Evolutionary conservation across 306 rosid species (phyloP).

Genomic region (Vachellia collinsii): DNA sequence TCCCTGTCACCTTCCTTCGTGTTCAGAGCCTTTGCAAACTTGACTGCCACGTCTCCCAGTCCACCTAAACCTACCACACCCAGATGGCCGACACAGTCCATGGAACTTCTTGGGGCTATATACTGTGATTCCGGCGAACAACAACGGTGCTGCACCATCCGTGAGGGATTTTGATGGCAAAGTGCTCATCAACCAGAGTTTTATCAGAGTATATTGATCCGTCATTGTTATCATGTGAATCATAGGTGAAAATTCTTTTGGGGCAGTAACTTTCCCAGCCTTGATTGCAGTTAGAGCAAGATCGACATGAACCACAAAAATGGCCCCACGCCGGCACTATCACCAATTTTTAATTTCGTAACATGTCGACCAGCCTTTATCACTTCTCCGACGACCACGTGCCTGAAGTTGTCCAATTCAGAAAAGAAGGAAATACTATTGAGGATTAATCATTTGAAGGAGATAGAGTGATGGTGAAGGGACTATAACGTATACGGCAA

Average conservation of each 20-base stretch:
- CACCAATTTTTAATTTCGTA: conserved; percentile 39
- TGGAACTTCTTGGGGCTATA: conserved; percentile 39
- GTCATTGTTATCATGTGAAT: conserved; percentile 13
- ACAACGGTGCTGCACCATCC: conserved; percentile 38
- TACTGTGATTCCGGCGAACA: conserved; percentile 40
- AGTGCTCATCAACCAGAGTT: conserved; percentile 36
- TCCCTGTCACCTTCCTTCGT: conserved; percentile 45
- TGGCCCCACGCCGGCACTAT: conserved; percentile 43
- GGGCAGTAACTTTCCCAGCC: conserved; percentile 35
- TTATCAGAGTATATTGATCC: conserved; percentile 37
- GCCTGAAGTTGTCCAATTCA: conserved; percentile 18
- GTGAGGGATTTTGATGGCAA: not conserved
- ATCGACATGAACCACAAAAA: conserved; percentile 24
- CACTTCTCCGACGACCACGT: conserved; percentile 41
- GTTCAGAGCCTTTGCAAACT: conserved; percentile 48
- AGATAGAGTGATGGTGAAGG: too few species aligned
- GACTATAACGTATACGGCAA: not conserved
- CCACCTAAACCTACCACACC: conserved; percentile 49
- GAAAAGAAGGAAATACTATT: not conserved
- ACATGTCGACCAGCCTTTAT: conserved; percentile 38
- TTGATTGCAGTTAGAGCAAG: conserved; percentile 27
- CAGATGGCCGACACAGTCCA: conserved; percentile 36
- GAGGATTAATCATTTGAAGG: too few species aligned
- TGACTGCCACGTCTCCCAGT: conserved; percentile 47
- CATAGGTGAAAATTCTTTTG: conserved; percentile 13